Evolutionary conservation across 176 grass and related monocot genomes (phyloP), one percentile per base, ranked within the genome.

Genomic region (Avena insularis): DNA sequence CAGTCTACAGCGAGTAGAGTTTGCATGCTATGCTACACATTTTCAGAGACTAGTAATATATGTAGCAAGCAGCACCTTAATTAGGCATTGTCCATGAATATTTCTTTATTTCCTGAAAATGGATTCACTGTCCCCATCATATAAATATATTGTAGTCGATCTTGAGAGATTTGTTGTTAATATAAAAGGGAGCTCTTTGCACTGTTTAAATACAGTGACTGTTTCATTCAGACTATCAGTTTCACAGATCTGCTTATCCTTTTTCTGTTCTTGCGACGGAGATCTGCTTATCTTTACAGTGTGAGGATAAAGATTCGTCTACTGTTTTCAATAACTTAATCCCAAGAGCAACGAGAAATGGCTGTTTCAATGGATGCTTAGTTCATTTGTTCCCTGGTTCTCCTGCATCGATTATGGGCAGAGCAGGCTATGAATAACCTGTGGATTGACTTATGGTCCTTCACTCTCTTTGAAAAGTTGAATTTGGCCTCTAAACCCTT

Each of bases 141-240:
- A 77, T 35, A 56, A 35, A 88, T 77, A 36, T 77, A 20, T 36
- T 88, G 78, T 81, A 77, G 62, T 77, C 51, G 21, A 88, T 33
- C 56, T 88, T 36, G 63, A 85, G 82, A 25, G 65, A 82, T 82
- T 79, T 63, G 70, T 57, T 91, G 86, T 91, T 88, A 91, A 81
- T 88, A 91, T 64, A 82, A 72, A 91, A 46, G 16, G 80, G 86
- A 91, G 69, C 81, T 81, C 68, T 91, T 62, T 62, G 31, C 46
- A 65, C 55, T 82, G 35, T 78, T 50, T 33, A 38, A 65, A 78
- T 14, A 88, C 33, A 63, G 31, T 77, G 77, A 16, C 25, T 71
- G 46, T 78, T 81, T 59, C 57, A 76, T 33, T 53, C 73, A 21
- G 73, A 76, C 25, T 54, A 54, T 76, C 54, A 63, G 59, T 58